Evolutionary conservation across 345 rosid species (phyloP).

Genomic region (Populus simonii): DNA sequence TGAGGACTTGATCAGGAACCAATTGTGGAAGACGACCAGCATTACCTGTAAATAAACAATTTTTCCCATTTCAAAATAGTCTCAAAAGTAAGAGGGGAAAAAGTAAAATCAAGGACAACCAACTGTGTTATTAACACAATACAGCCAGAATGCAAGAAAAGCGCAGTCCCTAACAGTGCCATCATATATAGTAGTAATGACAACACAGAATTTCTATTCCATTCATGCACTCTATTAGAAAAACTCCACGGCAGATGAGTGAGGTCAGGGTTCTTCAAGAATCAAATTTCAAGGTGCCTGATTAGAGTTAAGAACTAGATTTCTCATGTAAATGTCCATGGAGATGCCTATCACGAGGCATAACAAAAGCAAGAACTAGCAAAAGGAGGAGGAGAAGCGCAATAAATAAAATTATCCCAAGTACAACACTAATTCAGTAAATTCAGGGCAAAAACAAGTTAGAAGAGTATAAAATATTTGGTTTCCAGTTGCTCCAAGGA

Average conservation of each 20-base stretch:
- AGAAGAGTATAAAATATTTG: not conserved
- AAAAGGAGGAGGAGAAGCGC: not conserved
- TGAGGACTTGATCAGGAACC: slow-evolving; percentile 76
- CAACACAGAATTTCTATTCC: not conserved
- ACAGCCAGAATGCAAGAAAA: not conserved
- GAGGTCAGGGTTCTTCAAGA: not conserved
- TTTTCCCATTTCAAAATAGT: slow-evolving; percentile 8
- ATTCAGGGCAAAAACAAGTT: not conserved
- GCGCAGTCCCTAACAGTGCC: not conserved
- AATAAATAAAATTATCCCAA: not conserved
- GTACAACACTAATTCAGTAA: not conserved
- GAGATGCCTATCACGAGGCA: not conserved
- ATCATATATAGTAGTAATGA: not conserved
- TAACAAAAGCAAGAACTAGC: not conserved
- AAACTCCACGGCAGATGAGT: not conserved
- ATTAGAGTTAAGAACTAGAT: not conserved
- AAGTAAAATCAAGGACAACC: not conserved
- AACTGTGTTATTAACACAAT: not conserved
- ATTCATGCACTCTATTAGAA: not conserved
- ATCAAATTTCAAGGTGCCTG: not conserved
- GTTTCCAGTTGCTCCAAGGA: not conserved
- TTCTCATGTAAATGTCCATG: not conserved
- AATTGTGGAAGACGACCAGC: slow-evolving; percentile 51
- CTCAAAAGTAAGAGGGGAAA: not conserved
- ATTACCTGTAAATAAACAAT: slow-evolving; percentile 46